Conservation (phyloP, 768 basidiomycete genomes). For the Botryobasidium botryosum region DNA sequence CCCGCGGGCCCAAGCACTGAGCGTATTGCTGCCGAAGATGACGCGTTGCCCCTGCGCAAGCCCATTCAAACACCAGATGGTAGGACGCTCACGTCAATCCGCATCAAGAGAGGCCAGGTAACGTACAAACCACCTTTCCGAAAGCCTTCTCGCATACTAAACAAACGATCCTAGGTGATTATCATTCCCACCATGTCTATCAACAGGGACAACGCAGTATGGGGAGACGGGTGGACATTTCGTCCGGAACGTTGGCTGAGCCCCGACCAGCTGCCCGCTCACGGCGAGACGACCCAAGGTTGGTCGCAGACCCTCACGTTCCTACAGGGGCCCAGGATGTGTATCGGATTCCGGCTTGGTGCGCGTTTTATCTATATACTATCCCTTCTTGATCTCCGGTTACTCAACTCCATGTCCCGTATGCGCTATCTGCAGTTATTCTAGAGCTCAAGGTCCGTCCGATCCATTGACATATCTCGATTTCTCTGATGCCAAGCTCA, state of each 20-base stretch:
- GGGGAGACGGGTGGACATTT: constrained; percentile 16
- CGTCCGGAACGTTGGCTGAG: constrained; percentile 25
- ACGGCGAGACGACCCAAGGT: constrained; percentile 20
- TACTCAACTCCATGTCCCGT: too few species aligned
- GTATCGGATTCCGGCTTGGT: constrained; percentile 23
- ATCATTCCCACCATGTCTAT: constrained; percentile 8
- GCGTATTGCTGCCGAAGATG: constrained; percentile 10
- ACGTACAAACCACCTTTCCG: too few species aligned
- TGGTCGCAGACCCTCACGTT: constrained; percentile 26
- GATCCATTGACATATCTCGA: too few species aligned
- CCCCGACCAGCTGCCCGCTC: constrained; percentile 10
- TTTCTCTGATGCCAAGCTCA: too few species aligned
- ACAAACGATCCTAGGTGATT: constrained; percentile 6
- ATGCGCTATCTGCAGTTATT: too few species aligned
- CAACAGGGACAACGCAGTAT: constrained; percentile 4
- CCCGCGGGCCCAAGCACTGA: constrained; percentile 8
- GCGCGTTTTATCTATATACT: too few species aligned
- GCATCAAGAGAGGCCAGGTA: constrained; percentile 10
- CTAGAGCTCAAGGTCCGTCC: too few species aligned
- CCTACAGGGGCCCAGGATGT: constrained; percentile 27
- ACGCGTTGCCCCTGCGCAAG: constrained; percentile 7
- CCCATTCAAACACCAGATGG: constrained; percentile 5
- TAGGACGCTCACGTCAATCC: background rate
- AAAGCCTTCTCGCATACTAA: too few species aligned
- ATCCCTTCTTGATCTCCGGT: too few species aligned